Conservation (phyloP, 1,139 yeast genomes). For the Yamadazyma conglobata region DNA sequence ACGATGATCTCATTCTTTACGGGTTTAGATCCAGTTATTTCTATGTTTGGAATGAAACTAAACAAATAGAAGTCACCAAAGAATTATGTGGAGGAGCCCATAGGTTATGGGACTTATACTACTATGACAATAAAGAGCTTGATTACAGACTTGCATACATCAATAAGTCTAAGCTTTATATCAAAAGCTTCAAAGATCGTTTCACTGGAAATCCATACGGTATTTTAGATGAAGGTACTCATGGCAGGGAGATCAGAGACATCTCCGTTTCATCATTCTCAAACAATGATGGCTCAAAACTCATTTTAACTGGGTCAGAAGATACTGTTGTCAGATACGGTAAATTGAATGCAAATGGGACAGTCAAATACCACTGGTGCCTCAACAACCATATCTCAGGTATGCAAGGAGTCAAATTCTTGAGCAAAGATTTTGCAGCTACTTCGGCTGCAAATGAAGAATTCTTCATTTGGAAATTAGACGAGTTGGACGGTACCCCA, state of each 20-base stretch:
- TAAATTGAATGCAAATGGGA: constrained; percentile 39
- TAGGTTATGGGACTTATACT: constrained; percentile 65
- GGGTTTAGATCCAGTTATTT: constrained; percentile 83
- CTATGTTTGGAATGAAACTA: constrained; percentile 79
- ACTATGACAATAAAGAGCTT: constrained; percentile 9
- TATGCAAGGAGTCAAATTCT: constrained; percentile 68
- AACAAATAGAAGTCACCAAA: constrained; percentile 64
- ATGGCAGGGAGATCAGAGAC: constrained; percentile 84
- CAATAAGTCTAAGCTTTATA: constrained; percentile 46
- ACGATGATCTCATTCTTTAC: constrained; percentile 59
- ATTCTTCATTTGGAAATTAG: constrained; percentile 70
- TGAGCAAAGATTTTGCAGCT: constrained; percentile 43
- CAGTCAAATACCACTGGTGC: constrained; percentile 50
- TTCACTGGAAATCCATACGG: constrained; percentile 23
- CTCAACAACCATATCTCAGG: constrained; percentile 86
- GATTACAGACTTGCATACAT: constrained; percentile 47
- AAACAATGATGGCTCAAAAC: constrained; percentile 20
- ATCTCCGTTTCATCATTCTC: constrained; percentile 43
- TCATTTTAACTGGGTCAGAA: constrained; percentile 78
- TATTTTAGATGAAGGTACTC: constrained; percentile 57
- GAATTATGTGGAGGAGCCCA: constrained; percentile 93
- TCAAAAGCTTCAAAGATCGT: constrained; percentile 24
- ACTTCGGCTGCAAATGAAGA: constrained; percentile 92
- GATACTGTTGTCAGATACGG: constrained; percentile 75
- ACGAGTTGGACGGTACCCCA: constrained; percentile 31